Conservation (phyloP, 2,329 filamentous ascomycete genomes). For the Orbilia quercus region DNA sequence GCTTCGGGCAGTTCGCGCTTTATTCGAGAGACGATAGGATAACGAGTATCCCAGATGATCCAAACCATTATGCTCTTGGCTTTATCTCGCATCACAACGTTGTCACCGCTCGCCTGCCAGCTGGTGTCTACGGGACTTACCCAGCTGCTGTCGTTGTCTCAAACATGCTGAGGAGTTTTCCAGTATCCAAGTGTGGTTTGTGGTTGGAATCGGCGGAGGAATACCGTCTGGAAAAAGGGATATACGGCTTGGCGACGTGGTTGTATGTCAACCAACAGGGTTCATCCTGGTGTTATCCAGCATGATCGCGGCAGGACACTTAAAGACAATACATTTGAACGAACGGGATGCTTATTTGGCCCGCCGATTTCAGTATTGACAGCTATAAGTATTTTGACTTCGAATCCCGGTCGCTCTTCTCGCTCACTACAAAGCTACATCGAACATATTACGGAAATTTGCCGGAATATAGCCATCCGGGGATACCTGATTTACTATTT, state of each 20-base stretch:
- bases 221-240: constrained; percentile 15
- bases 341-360: not conserved
- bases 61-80: constrained; percentile 26
- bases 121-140: constrained; percentile 22
- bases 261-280: constrained; percentile 14
- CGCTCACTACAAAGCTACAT: not conserved
- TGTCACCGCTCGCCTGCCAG: constrained; percentile 12
- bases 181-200: constrained; percentile 6
- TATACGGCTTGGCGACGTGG: constrained; percentile 40
- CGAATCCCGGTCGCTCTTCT: not conserved
- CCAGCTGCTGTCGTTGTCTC: constrained; percentile 6
- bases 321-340: not conserved
- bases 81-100: constrained; percentile 16
- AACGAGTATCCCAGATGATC: not conserved
- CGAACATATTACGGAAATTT: not conserved
- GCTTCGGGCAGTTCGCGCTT: constrained; percentile 16
- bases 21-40: constrained; percentile 17
- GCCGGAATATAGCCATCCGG: constrained; percentile 10
- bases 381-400: not conserved
- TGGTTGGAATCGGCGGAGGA: constrained; percentile 37
- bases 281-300: constrained; percentile 2
- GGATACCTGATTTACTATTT: not conserved
- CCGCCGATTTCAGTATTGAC: not conserved
- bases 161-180: constrained; percentile 23
- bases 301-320: constrained; percentile 6